Conservation (phyloP, 305 asterid species). For the Fraxinus dipetala region DNA sequence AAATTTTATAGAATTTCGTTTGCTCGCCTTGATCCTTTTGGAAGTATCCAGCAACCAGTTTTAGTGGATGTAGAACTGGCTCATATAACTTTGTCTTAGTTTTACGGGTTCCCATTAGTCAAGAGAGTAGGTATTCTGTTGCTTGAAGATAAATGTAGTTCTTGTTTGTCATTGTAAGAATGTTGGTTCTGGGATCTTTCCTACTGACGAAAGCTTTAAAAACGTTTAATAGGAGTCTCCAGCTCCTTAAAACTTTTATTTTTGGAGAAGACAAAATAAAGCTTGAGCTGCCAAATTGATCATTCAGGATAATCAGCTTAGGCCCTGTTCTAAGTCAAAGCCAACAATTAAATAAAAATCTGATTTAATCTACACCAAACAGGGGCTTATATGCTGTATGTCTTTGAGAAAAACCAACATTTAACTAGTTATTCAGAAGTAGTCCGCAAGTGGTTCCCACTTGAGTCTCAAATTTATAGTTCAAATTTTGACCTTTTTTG, state of each 20-base stretch:
- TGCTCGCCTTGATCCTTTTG: not conserved
- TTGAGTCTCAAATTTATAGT: not conserved
- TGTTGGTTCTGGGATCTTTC: conserved; percentile 4
- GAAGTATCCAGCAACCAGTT: not conserved
- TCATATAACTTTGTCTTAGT: not conserved
- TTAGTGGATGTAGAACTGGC: not conserved
- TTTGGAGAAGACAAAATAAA: not conserved
- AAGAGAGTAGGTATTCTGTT: not conserved
- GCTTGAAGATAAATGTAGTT: not conserved
- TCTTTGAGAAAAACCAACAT: not conserved
- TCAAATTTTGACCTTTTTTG: not conserved
- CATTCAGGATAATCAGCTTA: not conserved
- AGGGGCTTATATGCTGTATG: not conserved
- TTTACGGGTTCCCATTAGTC: not conserved
- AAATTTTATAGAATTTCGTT: not conserved
- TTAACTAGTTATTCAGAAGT: not conserved
- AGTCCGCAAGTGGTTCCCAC: not conserved
- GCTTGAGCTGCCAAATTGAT: not conserved
- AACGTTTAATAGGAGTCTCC: not conserved
- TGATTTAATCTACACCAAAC: not conserved
- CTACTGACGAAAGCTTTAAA: not conserved
- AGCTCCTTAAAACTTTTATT: not conserved
- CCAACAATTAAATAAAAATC: not conserved
- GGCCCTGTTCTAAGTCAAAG: not conserved
- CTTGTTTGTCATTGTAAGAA: not conserved